Conservation (phyloP, 2,329 filamentous ascomycete species). For the Colletotrichum lini region DNA sequence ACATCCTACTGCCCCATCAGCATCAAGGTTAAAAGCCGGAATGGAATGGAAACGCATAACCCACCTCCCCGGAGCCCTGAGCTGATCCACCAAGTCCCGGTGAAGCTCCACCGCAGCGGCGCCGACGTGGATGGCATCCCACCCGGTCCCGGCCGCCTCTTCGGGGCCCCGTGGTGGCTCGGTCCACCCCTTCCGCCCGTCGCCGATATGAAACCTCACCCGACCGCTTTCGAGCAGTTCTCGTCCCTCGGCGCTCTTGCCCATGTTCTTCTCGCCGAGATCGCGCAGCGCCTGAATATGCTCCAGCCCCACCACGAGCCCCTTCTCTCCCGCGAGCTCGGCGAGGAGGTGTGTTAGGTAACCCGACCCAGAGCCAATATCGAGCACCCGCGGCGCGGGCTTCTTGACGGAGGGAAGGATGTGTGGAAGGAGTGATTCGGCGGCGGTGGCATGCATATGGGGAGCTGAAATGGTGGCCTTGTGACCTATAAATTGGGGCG, state of each 20-base stretch:
- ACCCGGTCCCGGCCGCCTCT: slow-evolving; percentile 69
- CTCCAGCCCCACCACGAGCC: slow-evolving; percentile 78
- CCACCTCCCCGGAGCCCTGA: slow-evolving; percentile 80
- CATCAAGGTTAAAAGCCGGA: background rate
- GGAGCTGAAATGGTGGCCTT: slow-evolving; percentile 71
- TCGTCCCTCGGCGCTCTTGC: slow-evolving; percentile 71
- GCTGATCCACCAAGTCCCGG: slow-evolving; percentile 79
- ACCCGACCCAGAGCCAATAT: slow-evolving; percentile 82
- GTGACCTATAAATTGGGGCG: slow-evolving; percentile 69
- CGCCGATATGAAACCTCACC: slow-evolving; percentile 81
- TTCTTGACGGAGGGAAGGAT: slow-evolving; percentile 54
- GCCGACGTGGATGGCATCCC: slow-evolving; percentile 96
- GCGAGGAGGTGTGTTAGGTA: slow-evolving; percentile 93
- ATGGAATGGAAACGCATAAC: slow-evolving; percentile 44
- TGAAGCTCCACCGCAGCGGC: slow-evolving; percentile 86
- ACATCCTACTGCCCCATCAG: slow-evolving; percentile 67
- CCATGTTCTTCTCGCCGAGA: slow-evolving; percentile 76
- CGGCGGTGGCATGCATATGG: slow-evolving; percentile 72
- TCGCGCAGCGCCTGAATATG: slow-evolving; percentile 77
- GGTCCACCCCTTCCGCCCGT: slow-evolving; percentile 78
- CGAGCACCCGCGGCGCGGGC: slow-evolving; percentile 71
- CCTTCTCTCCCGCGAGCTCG: slow-evolving; percentile 74
- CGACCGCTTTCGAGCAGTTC: slow-evolving; percentile 73
- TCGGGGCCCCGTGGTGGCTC: slow-evolving; percentile 60
- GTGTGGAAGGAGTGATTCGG: slow-evolving; percentile 64